Percentiles rank a stretch among this genome's conserved stretches.
These are phyloP conservation scores for Aphanomyces invadans DNA, from an alignment of 352 stramenopile species.

Conservation along the genomic window DNA sequence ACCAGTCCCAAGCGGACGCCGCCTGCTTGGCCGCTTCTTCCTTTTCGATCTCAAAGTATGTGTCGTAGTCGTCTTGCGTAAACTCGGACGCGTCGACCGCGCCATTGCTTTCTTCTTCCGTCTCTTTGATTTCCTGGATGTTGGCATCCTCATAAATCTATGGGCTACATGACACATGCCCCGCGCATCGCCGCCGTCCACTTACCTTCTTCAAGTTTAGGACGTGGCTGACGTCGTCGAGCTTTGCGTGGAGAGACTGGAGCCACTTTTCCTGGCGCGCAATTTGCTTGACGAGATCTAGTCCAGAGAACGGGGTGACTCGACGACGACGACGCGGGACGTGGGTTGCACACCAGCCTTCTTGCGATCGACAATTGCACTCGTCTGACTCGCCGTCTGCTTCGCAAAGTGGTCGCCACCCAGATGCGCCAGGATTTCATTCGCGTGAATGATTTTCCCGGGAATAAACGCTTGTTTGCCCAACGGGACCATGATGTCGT, in stretches of 20 bases:
- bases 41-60: conserved; percentile 81
- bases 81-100: conserved; percentile 47
- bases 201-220: conserved; percentile 48
- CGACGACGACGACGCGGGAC: too few species aligned
- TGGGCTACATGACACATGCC: not conserved
- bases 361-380: conserved; percentile 64
- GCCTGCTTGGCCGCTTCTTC: conserved; percentile 63
- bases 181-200: too few species aligned
- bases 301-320: not conserved
- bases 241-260: conserved; percentile 45
- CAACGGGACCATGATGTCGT: conserved; percentile 75
- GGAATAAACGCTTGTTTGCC: conserved; percentile 78
- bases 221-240: conserved; percentile 53
- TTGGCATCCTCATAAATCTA: conserved; percentile 77
- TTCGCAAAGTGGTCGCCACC: conserved; percentile 78
- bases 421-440: conserved; percentile 74
- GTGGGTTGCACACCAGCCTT: conserved; percentile 45
- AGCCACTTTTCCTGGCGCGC: conserved; percentile 43
- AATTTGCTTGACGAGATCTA: conserved; percentile 50
- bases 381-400: conserved; percentile 50
- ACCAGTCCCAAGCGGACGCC: conserved; percentile 59
- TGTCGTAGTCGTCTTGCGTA: conserved; percentile 59
- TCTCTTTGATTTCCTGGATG: conserved; percentile 80
- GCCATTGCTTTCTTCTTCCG: conserved; percentile 63
- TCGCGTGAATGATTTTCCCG: conserved; percentile 74